A percentile compares a stretch with the other conserved stretches of the same genome.
Conservation (phyloP, 768 basidiomycete species). For the Tremella fuciformis region DNA sequence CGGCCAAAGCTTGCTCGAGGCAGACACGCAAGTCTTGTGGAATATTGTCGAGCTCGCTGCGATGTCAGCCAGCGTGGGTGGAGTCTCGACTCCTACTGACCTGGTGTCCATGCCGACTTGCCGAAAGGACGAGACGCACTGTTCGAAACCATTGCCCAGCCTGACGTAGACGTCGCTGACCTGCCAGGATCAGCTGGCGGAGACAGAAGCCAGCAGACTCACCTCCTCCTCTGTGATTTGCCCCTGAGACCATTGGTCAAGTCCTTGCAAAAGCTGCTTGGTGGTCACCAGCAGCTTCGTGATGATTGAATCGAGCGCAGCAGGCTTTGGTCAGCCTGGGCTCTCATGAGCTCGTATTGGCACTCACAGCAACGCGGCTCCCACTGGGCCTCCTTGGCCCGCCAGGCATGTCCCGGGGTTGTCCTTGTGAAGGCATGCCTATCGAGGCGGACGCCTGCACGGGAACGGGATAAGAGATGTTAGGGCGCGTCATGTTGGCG, state of each 20-base stretch:
- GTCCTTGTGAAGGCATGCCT: background rate
- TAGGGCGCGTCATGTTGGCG: constrained; percentile 34
- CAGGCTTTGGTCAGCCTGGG: constrained; percentile 14
- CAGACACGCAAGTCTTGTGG: constrained; percentile 84
- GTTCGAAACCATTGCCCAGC: constrained; percentile 95
- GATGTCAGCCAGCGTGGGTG: background rate
- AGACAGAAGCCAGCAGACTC: constrained; percentile 10
- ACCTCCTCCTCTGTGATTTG: constrained; percentile 43
- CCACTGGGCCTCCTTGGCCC: constrained; percentile 2
- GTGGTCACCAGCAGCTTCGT: constrained; percentile 90
- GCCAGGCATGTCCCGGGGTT: background rate
- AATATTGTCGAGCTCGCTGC: constrained; percentile 78
- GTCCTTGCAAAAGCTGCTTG: constrained; percentile 78
- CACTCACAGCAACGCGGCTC: constrained; percentile 3
- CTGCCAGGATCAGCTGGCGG: constrained; percentile 49
- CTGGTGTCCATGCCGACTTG: constrained; percentile 82
- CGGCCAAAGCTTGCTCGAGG: constrained; percentile 85
- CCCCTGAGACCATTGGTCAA: constrained; percentile 46
- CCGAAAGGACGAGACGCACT: constrained; percentile 82
- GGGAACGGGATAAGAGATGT: constrained; percentile 35
- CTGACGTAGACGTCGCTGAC: constrained; percentile 97
- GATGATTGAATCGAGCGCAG: constrained; percentile 68
- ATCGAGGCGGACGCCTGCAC: constrained; percentile 25
- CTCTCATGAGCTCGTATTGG: background rate
- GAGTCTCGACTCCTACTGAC: constrained; percentile 58